These are phyloP conservation scores for carrot (Daucus carota) DNA, from an alignment of 129 eudicot species.

Conservation along the genomic window DH1_v3.0 NC_030386.2:6786001-6786500, in stretches of 20 bases:
- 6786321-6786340: slow-evolving; percentile 39
- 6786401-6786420: slow-evolving; percentile 38
- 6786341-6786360: slow-evolving; percentile 25
- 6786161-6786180: too few relatives aligned
- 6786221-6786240: background rate
- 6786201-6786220: background rate
- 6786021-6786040: too few relatives aligned
- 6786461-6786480: background rate
- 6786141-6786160: too few relatives aligned
- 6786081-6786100: too few relatives aligned
- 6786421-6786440: slow-evolving; percentile 48
- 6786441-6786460: slow-evolving; percentile 40
- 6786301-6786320: slow-evolving; percentile 42
- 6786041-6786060: too few relatives aligned
- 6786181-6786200: background rate
- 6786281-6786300: background rate
- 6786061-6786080: too few relatives aligned
- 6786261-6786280: background rate
- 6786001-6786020: too few relatives aligned
- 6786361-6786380: slow-evolving; percentile 57
- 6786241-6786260: too few relatives aligned
- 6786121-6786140: too few relatives aligned
- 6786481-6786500: too few relatives aligned
- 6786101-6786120: too few relatives aligned
- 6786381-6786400: slow-evolving; percentile 44